Conservation (phyloP, 306 rosid species). For the Hippophae gyantsensis region DNA sequence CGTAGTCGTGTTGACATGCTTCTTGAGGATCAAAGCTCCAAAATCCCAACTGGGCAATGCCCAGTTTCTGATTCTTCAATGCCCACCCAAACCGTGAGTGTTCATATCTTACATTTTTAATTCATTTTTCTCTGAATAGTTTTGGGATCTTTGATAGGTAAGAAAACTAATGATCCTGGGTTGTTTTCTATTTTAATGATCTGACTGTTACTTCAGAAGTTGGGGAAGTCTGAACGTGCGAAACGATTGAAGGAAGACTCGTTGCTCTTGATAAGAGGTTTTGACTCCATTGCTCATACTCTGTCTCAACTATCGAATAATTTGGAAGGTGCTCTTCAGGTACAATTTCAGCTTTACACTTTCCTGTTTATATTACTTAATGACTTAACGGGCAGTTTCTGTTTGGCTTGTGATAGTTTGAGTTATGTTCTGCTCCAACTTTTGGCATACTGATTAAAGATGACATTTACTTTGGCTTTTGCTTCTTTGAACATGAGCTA, state of each 20-base stretch:
- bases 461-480: no score
- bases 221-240: conserved; percentile 19
- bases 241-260: conserved; percentile 58
- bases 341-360: conserved; percentile 3
- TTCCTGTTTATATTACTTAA: neutral
- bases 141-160: neutral
- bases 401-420: no score
- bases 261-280: conserved; percentile 67
- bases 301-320: conserved; percentile 64
- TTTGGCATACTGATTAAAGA: no score
- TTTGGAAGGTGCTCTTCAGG: conserved; percentile 80
- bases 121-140: neutral
- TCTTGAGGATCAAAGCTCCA: conserved; percentile 31
- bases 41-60: conserved; percentile 3
- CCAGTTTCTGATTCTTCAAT: conserved; percentile 1
- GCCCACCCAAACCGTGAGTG: conserved; percentile 23
- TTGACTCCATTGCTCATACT: conserved; percentile 68
- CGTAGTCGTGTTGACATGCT: conserved; percentile 41
- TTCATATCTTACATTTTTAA: neutral
- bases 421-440: no score
- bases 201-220: conserved; percentile 20
- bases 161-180: neutral
- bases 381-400: no score
- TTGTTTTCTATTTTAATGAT: neutral
- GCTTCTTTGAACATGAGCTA: no score